Percentiles rank a stretch among this genome's conserved stretches.
Evolutionary conservation across 257 asterid species (phyloP).

Genomic region (Solanum habrochaites): DNA sequence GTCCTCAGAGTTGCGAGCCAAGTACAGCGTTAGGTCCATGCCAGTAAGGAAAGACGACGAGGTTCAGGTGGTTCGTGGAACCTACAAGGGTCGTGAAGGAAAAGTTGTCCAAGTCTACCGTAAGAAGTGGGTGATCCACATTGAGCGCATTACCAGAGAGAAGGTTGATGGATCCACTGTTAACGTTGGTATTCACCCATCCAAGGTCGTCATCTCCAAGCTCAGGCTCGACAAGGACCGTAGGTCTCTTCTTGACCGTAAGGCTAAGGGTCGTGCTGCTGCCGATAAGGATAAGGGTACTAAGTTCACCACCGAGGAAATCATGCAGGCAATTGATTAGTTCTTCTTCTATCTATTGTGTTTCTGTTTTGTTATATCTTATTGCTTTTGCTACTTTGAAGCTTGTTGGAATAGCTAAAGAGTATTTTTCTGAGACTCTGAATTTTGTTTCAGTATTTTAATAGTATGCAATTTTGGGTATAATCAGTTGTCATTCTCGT

Average conservation of each 20-base stretch:
- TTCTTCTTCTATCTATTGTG: neutral
- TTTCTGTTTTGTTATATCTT: neutral
- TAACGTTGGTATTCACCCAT: slow-evolving; percentile 69
- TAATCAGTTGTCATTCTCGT: neutral
- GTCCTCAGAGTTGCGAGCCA: slow-evolving; percentile 53
- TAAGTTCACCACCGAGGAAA: slow-evolving; percentile 67
- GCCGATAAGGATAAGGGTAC: slow-evolving; percentile 88
- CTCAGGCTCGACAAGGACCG: slow-evolving; percentile 82
- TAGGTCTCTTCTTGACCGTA: slow-evolving; percentile 66
- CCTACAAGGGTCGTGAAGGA: slow-evolving; percentile 86
- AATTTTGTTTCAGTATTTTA: neutral
- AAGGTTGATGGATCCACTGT: slow-evolving; percentile 83
- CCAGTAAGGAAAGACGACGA: slow-evolving; percentile 89
- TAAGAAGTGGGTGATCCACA: slow-evolving; percentile 89
- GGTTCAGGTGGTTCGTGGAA: slow-evolving; percentile 78
- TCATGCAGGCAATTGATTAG: slow-evolving; percentile 70
- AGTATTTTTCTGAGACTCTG: neutral
- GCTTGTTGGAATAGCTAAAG: neutral
- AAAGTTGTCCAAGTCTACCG: slow-evolving; percentile 83
- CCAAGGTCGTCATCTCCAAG: slow-evolving; percentile 63
- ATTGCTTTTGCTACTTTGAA: neutral
- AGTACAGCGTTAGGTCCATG: slow-evolving; percentile 69
- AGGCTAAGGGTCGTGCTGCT: slow-evolving; percentile 78
- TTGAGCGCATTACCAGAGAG: slow-evolving; percentile 78
- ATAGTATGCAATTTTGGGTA: neutral